Evolutionary conservation across 1,284 basidiomycete species (phyloP).

Genomic region (Rhizopogon hawkerae): DNA sequence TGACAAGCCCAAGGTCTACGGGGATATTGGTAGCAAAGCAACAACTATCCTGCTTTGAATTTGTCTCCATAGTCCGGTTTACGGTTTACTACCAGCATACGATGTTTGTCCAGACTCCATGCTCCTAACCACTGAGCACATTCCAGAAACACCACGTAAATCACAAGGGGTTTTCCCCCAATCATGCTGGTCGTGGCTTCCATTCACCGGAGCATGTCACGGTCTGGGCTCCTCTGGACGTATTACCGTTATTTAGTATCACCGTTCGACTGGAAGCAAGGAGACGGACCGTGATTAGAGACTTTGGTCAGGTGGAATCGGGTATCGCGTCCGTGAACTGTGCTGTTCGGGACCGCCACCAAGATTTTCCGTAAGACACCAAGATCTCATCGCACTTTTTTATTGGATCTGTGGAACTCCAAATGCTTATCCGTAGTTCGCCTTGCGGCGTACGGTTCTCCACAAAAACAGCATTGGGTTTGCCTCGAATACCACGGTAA

Average conservation of each 20-base stretch:
- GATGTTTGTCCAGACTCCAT: neutral
- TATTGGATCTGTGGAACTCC: slow-evolving; percentile 52
- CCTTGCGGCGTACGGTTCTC: slow-evolving; percentile 50
- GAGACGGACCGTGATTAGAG: neutral
- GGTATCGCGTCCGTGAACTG: neutral
- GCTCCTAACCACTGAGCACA: neutral
- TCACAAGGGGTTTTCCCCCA: neutral
- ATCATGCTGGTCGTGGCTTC: neutral
- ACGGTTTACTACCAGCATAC: neutral
- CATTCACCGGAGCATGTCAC: neutral
- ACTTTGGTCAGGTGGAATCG: neutral
- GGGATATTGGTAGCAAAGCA: neutral
- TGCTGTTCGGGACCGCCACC: slow-evolving; percentile 55
- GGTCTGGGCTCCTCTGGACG: neutral
- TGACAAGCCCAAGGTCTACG: neutral
- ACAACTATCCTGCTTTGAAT: neutral
- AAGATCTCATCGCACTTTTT: slow-evolving; percentile 80
- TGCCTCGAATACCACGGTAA: slow-evolving; percentile 62
- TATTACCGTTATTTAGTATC: neutral
- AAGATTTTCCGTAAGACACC: slow-evolving; percentile 90
- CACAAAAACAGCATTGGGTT: slow-evolving; percentile 70
- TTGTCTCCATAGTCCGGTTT: neutral
- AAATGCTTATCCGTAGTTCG: slow-evolving; percentile 71
- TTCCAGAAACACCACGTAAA: slow-evolving; percentile 1
- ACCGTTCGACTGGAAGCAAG: neutral